phyloP scores from a whole-genome alignment of 306 rosid species.

The Begonia loranthoides region DNA sequence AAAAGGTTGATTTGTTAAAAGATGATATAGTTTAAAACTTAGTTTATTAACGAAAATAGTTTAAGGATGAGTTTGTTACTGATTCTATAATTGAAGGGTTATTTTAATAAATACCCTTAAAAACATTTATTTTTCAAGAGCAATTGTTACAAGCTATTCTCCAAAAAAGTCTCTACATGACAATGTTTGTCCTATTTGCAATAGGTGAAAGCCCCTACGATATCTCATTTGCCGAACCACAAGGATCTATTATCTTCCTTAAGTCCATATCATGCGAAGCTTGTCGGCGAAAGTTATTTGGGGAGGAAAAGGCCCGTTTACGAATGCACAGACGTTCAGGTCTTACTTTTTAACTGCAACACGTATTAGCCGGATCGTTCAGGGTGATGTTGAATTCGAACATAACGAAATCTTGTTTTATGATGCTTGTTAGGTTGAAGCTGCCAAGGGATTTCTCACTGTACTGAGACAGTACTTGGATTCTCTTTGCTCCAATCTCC shows the following conservation, averaged over 20 bases:
- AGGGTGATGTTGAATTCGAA: too few relatives aligned
- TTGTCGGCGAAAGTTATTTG: constrained; percentile 92
- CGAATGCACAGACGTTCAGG: constrained; percentile 90
- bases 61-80: too few relatives aligned
- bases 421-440: constrained; percentile 40
- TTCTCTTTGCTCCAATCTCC: constrained; percentile 79
- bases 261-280: constrained; percentile 74
- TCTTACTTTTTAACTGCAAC: constrained; percentile 1
- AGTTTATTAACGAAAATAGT: too few relatives aligned
- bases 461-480: constrained; percentile 76
- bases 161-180: too few relatives aligned
- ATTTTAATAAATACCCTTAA: too few relatives aligned
- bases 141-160: too few relatives aligned
- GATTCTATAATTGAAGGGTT: too few relatives aligned
- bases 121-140: too few relatives aligned
- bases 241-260: constrained; percentile 55
- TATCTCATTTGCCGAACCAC: constrained; percentile 72
- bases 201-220: constrained; percentile 72
- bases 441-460: constrained; percentile 72
- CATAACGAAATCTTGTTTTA: too few relatives aligned
- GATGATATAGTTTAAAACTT: too few relatives aligned
- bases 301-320: constrained; percentile 75
- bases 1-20: too few relatives aligned
- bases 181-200: not conserved
- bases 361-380: too few relatives aligned